Conservation (phyloP, 2,329 filamentous ascomycete genomes). For the Chaetomiaceae sp. region DNA sequence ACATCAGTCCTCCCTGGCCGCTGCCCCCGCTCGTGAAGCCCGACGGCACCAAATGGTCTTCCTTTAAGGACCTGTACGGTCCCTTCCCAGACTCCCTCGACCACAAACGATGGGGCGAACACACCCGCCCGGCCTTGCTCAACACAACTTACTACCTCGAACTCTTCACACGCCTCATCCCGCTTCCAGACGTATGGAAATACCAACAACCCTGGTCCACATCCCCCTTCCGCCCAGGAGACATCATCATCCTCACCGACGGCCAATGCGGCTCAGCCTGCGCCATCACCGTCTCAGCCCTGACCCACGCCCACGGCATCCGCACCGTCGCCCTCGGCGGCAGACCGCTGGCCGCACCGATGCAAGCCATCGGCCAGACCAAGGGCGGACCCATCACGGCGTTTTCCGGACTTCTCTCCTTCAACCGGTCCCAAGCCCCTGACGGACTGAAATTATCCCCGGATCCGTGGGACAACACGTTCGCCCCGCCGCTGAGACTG, state of each 20-base stretch:
- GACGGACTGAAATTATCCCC: background rate
- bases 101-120: background rate
- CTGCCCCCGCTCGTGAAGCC: background rate
- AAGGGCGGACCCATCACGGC: slow-evolving; percentile 45
- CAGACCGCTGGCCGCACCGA: slow-evolving; percentile 44
- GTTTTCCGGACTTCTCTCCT: slow-evolving; percentile 23
- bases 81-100: background rate
- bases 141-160: background rate
- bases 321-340: slow-evolving; percentile 56
- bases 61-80: slow-evolving; percentile 5
- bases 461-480: background rate
- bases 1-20: slow-evolving; percentile 25
- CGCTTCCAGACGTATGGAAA: too few species aligned
- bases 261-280: slow-evolving; percentile 59
- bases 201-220: background rate
- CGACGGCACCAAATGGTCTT: background rate
- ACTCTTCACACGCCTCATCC: background rate
- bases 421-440: background rate
- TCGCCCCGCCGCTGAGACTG: background rate
- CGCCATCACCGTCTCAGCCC: slow-evolving; percentile 52
- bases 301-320: slow-evolving; percentile 49
- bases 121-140: background rate
- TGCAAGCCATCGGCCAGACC: slow-evolving; percentile 56
- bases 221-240: slow-evolving; percentile 33
- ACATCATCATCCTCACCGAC: slow-evolving; percentile 46